Percentiles rank a stretch among this genome's conserved stretches.
Evolutionary conservation across 2,329 filamentous ascomycete genomes (phyloP).

Genomic region (Dothideomycetes sp.): DNA sequence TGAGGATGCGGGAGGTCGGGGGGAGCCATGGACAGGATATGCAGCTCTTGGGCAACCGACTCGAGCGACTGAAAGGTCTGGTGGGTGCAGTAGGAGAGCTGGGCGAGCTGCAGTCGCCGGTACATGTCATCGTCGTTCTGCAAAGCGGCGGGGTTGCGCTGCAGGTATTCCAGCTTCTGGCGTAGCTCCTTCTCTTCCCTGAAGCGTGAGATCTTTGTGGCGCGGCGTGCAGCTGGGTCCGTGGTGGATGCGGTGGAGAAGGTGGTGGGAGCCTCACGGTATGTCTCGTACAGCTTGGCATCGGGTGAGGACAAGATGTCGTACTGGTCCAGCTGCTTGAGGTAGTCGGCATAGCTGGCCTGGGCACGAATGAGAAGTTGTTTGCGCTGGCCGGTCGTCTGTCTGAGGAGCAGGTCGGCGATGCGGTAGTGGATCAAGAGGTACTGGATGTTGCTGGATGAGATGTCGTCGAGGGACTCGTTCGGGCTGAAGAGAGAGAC

Average conservation of each 20-base stretch:
- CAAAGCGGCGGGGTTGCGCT: constrained; percentile 46
- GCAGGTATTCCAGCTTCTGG: constrained; percentile 63
- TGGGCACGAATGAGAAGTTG: constrained; percentile 52
- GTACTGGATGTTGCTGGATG: constrained; percentile 77
- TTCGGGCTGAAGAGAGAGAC: constrained; percentile 84
- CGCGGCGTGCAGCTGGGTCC: constrained; percentile 59
- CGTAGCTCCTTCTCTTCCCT: constrained; percentile 77
- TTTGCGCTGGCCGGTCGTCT: constrained; percentile 53
- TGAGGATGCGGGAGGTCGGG: constrained; percentile 27
- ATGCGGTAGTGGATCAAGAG: constrained; percentile 67
- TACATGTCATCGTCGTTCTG: constrained; percentile 77
- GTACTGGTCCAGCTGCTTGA: constrained; percentile 70
- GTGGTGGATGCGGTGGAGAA: constrained; percentile 62
- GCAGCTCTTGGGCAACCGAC: constrained; percentile 69
- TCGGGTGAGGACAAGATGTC: constrained; percentile 56
- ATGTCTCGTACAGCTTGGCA: constrained; percentile 58
- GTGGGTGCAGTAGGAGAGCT: constrained; percentile 63
- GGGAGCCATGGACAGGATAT: constrained; percentile 69
- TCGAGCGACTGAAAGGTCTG: constrained; percentile 82
- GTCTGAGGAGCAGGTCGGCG: constrained; percentile 66
- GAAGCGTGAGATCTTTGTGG: constrained; percentile 78
- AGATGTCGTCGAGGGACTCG: constrained; percentile 76
- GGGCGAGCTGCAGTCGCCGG: constrained; percentile 66
- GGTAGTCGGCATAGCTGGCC: constrained; percentile 64
- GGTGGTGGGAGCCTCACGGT: constrained; percentile 56